Percentiles rank a stretch among this genome's conserved stretches.
Evolutionary conservation across 2,329 filamentous ascomycete species (phyloP).

Genomic region (Cladosporium sp.): DNA sequence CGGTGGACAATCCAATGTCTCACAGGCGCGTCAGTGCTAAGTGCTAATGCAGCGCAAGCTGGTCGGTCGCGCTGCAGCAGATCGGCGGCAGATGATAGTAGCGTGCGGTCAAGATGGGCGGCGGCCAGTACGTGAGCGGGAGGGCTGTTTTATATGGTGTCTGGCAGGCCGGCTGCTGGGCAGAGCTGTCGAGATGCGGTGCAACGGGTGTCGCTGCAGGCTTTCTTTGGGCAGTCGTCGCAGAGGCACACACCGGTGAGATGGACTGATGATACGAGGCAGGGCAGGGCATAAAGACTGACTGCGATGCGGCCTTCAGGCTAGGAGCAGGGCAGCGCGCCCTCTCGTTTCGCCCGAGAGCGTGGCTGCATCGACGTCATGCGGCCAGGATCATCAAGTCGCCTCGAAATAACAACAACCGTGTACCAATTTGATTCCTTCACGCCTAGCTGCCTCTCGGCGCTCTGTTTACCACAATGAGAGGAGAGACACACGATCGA

Average conservation of each 20-base stretch:
- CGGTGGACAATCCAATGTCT: slow-evolving; percentile 11
- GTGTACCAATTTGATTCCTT: neutral
- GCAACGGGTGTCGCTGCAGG: neutral
- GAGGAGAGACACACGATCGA: too few relatives aligned
- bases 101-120: neutral
- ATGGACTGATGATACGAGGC: neutral
- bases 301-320: neutral
- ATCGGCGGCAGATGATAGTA: neutral
- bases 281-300: neutral
- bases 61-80: slow-evolving; percentile 6
- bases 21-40: slow-evolving; percentile 8
- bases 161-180: neutral
- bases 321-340: neutral
- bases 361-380: neutral
- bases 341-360: neutral
- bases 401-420: neutral
- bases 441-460: neutral
- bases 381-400: slow-evolving; percentile 2
- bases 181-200: neutral
- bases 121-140: neutral
- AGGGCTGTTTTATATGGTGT: neutral
- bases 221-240: neutral
- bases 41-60: slow-evolving; percentile 8
- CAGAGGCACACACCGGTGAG: neutral
- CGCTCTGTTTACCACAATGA: too few relatives aligned